These are phyloP conservation scores for Aspergillus cejpii DNA, from an alignment of 2,329 filamentous ascomycete species.

Conservation along the genomic window DNA sequence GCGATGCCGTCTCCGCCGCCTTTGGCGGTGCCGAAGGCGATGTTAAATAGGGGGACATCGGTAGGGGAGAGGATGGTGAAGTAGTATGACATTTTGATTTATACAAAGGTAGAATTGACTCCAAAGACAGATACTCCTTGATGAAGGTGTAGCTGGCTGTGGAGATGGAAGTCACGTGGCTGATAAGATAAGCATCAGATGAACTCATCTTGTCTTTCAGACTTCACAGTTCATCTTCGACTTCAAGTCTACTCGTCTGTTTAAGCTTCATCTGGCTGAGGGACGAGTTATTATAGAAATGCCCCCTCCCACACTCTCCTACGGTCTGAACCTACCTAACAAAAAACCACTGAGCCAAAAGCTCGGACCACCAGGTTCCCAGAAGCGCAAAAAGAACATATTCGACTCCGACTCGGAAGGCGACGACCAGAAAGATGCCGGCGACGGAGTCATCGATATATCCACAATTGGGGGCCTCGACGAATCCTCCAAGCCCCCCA, in stretches of 20 bases:
- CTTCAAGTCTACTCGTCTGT: not conserved
- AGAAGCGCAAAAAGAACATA: conserved; percentile 45
- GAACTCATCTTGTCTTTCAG: not conserved
- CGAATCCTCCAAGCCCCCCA: conserved; percentile 11
- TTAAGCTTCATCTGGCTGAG: not conserved
- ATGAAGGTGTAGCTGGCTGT: not conserved
- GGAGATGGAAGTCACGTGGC: conserved; percentile 12
- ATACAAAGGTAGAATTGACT: not conserved
- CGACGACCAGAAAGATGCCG: conserved; percentile 21
- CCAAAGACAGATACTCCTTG: not conserved
- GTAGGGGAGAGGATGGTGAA: conserved; percentile 94
- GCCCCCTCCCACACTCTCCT: conserved; percentile 33
- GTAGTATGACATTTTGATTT: conserved; percentile 81
- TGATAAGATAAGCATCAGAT: conserved; percentile 11
- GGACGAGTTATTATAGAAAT: conserved; percentile 3
- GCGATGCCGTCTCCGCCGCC: conserved; percentile 88
- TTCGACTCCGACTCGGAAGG: conserved; percentile 42
- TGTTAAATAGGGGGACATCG: conserved; percentile 92
- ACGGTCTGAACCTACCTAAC: conserved; percentile 40
- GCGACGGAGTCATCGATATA: conserved; percentile 28
- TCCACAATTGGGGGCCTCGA: conserved; percentile 36
- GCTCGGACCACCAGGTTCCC: conserved; percentile 26
- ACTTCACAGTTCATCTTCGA: not conserved
- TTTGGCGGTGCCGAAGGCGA: conserved; percentile 95
- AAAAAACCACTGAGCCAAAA: conserved; percentile 28